phyloP scores from a whole-genome alignment of 73 alveolate genomes.

The Tetrahymena thermophila region DNA sequence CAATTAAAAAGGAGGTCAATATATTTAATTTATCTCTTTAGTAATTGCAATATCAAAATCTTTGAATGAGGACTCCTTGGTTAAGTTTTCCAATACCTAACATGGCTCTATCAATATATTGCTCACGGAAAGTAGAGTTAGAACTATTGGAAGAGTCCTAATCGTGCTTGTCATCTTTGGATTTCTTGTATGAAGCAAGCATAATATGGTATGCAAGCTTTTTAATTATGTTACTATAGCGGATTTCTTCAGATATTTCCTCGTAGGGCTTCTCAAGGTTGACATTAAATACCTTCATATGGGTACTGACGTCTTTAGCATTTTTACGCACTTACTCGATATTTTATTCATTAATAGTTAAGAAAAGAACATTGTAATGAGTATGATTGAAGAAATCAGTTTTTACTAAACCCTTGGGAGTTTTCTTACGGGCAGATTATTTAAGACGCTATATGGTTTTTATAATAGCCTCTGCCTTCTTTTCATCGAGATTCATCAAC shows the following conservation, averaged over 20 bases:
- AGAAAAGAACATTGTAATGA: background rate
- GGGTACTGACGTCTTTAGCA: background rate
- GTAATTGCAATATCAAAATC: background rate
- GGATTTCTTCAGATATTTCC: background rate
- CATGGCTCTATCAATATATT: slow-evolving; percentile 1
- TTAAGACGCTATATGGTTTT: background rate
- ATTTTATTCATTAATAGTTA: background rate
- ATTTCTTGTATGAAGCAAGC: background rate
- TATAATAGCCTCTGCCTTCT: background rate
- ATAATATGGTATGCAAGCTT: background rate
- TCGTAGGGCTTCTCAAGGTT: background rate
- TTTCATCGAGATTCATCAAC: background rate
- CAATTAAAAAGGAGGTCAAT: background rate
- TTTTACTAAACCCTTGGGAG: background rate
- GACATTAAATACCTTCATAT: background rate
- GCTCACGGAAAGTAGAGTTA: background rate
- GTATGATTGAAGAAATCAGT: slow-evolving; percentile 1
- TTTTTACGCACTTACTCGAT: background rate
- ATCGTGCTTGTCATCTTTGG: background rate
- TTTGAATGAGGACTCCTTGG: background rate
- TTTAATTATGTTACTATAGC: background rate
- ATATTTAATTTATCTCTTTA: background rate
- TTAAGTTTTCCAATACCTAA: background rate
- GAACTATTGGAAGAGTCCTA: background rate
- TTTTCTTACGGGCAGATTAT: background rate